Evolutionary conservation across 768 basidiomycete species (phyloP).

Genomic region (Mycena venus): DNA sequence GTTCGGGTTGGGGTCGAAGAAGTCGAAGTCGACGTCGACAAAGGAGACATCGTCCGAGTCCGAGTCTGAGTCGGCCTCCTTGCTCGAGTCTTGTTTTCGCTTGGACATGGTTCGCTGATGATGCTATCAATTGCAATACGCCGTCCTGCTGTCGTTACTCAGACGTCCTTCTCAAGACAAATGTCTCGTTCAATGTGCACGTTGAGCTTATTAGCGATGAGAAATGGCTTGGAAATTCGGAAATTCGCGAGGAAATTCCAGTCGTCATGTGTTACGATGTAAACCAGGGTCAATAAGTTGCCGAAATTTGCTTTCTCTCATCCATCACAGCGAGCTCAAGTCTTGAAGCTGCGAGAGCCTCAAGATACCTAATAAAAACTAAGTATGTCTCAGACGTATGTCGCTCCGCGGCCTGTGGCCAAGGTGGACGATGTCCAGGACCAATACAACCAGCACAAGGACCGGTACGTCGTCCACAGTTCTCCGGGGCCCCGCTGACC

Average conservation of each 20-base stretch:
- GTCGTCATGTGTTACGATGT: neutral
- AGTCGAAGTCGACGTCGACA: constrained; percentile 93
- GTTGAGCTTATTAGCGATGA: too few species aligned
- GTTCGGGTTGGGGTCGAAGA: constrained; percentile 86
- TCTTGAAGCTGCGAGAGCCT: neutral
- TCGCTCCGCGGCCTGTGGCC: constrained; percentile 24
- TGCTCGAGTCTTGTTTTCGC: constrained; percentile 59
- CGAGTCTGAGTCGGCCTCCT: constrained; percentile 44
- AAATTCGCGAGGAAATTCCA: neutral
- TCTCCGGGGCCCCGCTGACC: constrained; percentile 14
- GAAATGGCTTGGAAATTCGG: too few species aligned
- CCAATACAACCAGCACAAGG: constrained; percentile 80
- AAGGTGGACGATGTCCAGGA: constrained; percentile 82
- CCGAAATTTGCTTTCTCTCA: neutral
- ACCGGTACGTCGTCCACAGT: constrained; percentile 66
- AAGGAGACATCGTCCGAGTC: constrained; percentile 59
- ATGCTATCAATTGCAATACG: too few species aligned
- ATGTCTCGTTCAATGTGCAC: too few species aligned
- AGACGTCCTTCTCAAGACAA: too few species aligned
- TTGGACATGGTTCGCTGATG: constrained; percentile 60
- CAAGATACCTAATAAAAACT: constrained; percentile 10
- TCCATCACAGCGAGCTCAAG: constrained; percentile 7
- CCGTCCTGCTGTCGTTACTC: too few species aligned
- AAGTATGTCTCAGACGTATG: constrained; percentile 26
- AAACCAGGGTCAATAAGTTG: neutral